Base-by-base conservation (phyloP, 2,329 filamentous ascomycete species). In the Pyrenophora seminiperda region DNA sequence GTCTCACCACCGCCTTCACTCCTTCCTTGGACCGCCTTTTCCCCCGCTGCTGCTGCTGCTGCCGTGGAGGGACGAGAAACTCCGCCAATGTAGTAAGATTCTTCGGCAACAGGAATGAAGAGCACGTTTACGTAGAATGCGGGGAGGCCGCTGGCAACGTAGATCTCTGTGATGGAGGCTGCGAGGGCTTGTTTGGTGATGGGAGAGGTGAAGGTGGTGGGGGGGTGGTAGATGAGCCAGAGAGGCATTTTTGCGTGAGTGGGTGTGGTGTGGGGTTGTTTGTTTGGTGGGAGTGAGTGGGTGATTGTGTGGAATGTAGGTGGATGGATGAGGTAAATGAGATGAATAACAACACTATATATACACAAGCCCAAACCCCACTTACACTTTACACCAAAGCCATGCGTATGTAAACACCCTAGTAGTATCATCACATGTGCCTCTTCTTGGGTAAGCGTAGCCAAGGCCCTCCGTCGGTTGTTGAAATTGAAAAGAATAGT, bases 231-330 rank as follows among this genome's bases (percentile, higher is more conserved):
- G 55, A 78, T 68, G 7, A 62, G 59, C 75, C 75, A 78, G 53
- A 77, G 71, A 54, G 76, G 76, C 76, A 78, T 78, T 36, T 36
- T n/a, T n/a, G n/a, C n/a, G n/a, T n/a, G n/a, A n/a, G n/a, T 60
- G 49, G 17, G 18, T 36, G 33, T 15, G 9, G n/a, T 7, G 27
- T 30, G 6, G 11, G 14, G 7, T 5, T 18, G 10, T n/a, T n/a
- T n/a, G n/a, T n/a, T n/a, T n/a, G n/a, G n/a, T n/a, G 10, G 14
- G 19, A 3, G 3, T 34, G 7, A 7, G 22, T n/a, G 22, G 5
- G 15, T 4, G 3, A 1, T 9, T 36, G 3, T 34, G 4, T 14
- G 14, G 22, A 7, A 24, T 3, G 5, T 10, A 13, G 24, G 13
- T 13, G 24, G 10, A 4, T 27, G 9, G 2, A 9, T 27, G 4